Percentiles rank a stretch among this genome's conserved stretches.
Evolutionary conservation across 2,329 filamentous ascomycete species (phyloP).

Genomic region (Calonectria ilicicola): DNA sequence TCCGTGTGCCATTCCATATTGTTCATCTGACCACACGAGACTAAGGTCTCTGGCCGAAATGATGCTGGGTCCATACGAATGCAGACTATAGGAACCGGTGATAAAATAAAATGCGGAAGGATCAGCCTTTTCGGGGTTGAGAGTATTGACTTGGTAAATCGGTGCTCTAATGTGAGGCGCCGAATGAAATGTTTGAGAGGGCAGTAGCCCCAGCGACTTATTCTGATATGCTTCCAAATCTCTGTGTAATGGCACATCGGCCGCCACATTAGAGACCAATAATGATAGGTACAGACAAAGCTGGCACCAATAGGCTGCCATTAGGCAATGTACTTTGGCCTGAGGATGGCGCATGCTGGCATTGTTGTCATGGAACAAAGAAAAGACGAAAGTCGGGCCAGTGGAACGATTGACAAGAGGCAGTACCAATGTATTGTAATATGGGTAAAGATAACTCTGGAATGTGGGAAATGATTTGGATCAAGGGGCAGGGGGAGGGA

Average conservation of each 20-base stretch:
- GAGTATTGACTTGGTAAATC: neutral
- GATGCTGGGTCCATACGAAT: neutral
- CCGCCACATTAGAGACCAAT: neutral
- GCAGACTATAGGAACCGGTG: neutral
- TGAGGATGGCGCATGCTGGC: neutral
- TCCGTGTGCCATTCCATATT: neutral
- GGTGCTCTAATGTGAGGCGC: neutral
- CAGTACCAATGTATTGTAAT: neutral
- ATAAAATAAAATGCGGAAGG: neutral
- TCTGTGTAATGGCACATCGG: neutral
- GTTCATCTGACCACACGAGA: neutral
- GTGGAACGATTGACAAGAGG: neutral
- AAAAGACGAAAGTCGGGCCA: neutral
- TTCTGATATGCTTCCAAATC: neutral
- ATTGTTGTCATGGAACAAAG: conserved; percentile 1
- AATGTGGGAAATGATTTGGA: neutral
- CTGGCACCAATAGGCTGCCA: neutral
- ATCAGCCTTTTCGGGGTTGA: neutral
- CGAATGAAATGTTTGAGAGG: neutral
- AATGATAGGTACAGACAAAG: neutral
- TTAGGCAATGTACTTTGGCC: neutral
- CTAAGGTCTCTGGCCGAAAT: neutral
- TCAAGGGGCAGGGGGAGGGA: neutral
- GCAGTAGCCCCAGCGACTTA: neutral
- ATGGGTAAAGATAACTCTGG: neutral